These are phyloP conservation scores for Epichloe scottii DNA, from an alignment of 2,329 filamentous ascomycete species.

Conservation along the genomic window DNA sequence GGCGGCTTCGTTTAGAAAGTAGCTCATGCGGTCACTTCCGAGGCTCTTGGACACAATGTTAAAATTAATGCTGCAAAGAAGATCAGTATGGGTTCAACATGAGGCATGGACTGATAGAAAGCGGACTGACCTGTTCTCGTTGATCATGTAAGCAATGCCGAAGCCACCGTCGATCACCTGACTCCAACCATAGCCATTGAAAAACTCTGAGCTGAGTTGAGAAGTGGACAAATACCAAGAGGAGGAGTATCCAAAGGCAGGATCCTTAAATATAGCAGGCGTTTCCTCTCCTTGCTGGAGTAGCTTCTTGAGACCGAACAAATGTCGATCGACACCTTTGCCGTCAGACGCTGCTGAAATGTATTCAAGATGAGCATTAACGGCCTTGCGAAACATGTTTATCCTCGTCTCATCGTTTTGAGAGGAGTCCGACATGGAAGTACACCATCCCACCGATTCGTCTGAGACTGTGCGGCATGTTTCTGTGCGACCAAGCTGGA, in stretches of 20 bases:
- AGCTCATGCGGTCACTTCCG: conserved; percentile 85
- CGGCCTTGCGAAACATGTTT: conserved; percentile 68
- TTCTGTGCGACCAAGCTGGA: conserved; percentile 92
- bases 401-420: conserved; percentile 52
- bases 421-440: conserved; percentile 63
- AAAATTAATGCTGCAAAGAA: conserved; percentile 69
- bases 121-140: conserved; percentile 70
- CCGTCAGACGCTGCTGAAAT: conserved; percentile 82
- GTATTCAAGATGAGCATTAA: conserved; percentile 77
- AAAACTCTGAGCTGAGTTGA: conserved; percentile 91
- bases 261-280: conserved; percentile 76
- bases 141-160: conserved; percentile 99
- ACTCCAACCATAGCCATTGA: conserved; percentile 98
- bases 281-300: conserved; percentile 68
- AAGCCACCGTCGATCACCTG: conserved; percentile 95
- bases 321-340: conserved; percentile 86
- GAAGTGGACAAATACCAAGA: conserved; percentile 84
- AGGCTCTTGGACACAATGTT: conserved; percentile 93
- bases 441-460: conserved; percentile 82
- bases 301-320: conserved; percentile 94
- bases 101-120: too few relatives aligned
- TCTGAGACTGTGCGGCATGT: conserved; percentile 89
- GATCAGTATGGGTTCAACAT: conserved; percentile 2
- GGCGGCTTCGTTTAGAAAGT: conserved; percentile 90
- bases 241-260: conserved; percentile 68